Evolutionary conservation across 2,329 filamentous ascomycete genomes (phyloP).

Genomic region (Geoglossum cookeanum): DNA sequence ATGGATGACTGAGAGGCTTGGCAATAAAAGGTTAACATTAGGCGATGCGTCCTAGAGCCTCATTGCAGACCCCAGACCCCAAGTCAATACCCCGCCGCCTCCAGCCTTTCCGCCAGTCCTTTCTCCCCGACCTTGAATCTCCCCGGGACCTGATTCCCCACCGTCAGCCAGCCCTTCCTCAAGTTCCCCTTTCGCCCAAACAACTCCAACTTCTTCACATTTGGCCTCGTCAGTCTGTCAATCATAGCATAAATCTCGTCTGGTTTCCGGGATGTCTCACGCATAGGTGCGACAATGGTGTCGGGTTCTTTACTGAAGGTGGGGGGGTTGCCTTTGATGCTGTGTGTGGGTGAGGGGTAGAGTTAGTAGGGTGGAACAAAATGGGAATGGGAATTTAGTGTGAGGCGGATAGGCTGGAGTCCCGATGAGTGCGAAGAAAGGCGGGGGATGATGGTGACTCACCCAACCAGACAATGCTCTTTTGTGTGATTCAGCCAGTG

Average conservation of each 20-base stretch:
- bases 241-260: neutral
- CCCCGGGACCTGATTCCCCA: neutral
- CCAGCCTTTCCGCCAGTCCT: neutral
- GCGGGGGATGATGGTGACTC: neutral
- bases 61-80: too few relatives aligned
- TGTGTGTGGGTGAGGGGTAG: neutral
- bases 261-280: neutral
- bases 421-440: neutral
- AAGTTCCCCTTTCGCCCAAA: neutral
- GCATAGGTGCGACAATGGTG: neutral
- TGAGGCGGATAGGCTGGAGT: neutral
- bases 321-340: neutral
- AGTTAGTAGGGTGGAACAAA: too few relatives aligned
- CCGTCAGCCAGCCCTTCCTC: neutral
- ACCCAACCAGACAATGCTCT: neutral
- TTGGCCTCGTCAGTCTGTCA: neutral
- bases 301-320: neutral
- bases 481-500: slow-evolving; percentile 1
- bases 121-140: neutral
- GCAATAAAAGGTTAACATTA: too few relatives aligned
- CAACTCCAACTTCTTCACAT: neutral
- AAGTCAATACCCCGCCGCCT: neutral
- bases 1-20: too few relatives aligned
- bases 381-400: neutral
- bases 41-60: neutral